phyloP scores from a whole-genome alignment of 2,329 filamentous ascomycete genomes.

The Neonectria ditissima region DNA sequence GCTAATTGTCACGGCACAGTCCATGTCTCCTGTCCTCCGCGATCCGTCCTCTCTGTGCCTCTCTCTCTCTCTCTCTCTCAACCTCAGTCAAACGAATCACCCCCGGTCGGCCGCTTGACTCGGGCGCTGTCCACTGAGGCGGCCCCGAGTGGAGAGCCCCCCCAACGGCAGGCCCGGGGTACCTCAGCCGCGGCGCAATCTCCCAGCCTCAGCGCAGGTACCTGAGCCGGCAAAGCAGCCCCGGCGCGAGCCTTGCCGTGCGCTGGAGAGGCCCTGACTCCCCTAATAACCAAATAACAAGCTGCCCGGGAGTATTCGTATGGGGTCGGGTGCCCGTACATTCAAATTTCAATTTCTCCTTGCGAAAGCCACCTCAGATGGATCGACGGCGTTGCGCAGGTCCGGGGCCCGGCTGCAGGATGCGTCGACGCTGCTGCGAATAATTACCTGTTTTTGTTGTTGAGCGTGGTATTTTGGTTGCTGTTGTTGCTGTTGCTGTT shows the following conservation, averaged over 20 bases:
- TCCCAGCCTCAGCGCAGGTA: slow-evolving; percentile 42
- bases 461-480: too few species aligned
- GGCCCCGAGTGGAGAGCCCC: slow-evolving; percentile 35
- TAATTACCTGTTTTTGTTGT: too few species aligned
- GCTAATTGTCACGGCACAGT: slow-evolving; percentile 24
- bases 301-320: too few species aligned
- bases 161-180: slow-evolving; percentile 39
- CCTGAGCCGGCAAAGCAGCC: slow-evolving; percentile 8
- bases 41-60: slow-evolving; percentile 14
- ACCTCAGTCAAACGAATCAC: slow-evolving; percentile 3
- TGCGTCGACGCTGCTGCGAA: slow-evolving; percentile 8
- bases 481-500: too few species aligned
- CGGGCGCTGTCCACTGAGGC: slow-evolving; percentile 39
- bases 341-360: slow-evolving; percentile 15
- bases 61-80: too few species aligned
- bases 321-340: too few species aligned
- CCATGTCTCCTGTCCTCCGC: slow-evolving; percentile 11
- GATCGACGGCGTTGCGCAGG: slow-evolving; percentile 16
- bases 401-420: slow-evolving; percentile 13
- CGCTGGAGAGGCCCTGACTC: background rate
- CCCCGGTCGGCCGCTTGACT: slow-evolving; percentile 38
- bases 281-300: too few species aligned
- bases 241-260: slow-evolving; percentile 8
- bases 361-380: slow-evolving; percentile 11
- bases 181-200: slow-evolving; percentile 39